Evolutionary conservation across 2,329 filamentous ascomycete species (phyloP), one percentile per base, ranked within the genome.

Genomic region (Colletotrichum sp.): DNA sequence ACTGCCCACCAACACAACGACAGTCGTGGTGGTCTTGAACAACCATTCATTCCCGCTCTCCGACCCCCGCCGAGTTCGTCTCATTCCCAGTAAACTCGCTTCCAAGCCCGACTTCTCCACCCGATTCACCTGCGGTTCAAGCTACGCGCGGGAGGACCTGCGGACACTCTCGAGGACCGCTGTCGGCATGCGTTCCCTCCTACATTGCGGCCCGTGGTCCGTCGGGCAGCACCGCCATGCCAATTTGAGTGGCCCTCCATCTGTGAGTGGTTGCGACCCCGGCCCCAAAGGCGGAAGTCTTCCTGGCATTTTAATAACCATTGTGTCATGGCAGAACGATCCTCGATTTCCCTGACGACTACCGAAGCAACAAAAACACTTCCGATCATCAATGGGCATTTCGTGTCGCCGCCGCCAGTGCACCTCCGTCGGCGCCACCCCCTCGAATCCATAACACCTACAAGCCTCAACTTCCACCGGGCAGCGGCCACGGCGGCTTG

Each of bases 361-460:
- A 44, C 8, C 16, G 8, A 44, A 44, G 36, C 36, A 44, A 18
- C 36, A 18, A 10, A 44, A 5, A 44, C 36, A 44, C 39, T n/a
- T 4, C 39, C 18, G 5, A n/a, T 49, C 9, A 12, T 10, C 5
- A 12, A 49, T 49, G 6, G 18, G 10, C 18, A n/a, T 49, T n/a
- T 12, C 18, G 18, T n/a, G 18, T n/a, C 39, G 9, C 3, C 18
- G 9, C 39, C 9, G 3, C 39, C 39, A 16, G 18, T 49, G 39
- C 39, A 4, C 0, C 9, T n/a, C 9, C 39, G 39, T 49, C 39
- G 5, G 18, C 18, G 39, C 39, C 9, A 8, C 3, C 13, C 39
- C 18, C 18, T 2, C 16, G 8, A n/a, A 10, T 3, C 2, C 39
- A 44, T 6, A n/a, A 3, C 0, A 18, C 39, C 18, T n/a, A 18